Evolutionary conservation across 148 eudicot genomes (phyloP), one percentile per base, ranked within the genome.

Genomic region (Rhododendron ferrugineum): DNA sequence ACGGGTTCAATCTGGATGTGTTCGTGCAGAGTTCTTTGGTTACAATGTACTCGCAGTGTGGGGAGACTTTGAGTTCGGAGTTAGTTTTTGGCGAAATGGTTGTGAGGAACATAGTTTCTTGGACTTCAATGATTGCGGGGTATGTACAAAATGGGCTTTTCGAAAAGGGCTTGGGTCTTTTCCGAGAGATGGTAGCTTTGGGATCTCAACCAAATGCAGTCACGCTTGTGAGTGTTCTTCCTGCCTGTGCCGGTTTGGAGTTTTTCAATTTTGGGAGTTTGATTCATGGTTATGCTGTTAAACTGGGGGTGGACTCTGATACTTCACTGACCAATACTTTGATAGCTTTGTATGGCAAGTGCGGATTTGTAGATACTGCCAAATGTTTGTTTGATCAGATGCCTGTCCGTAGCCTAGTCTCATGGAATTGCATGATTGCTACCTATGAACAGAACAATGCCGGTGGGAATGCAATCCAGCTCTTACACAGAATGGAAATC

Each of bases 401-500:
- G 82, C 28, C 28, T 15, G 79, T 47, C 20, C 76, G 85, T 52
- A 84, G 28, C 85, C 52, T 86, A 49, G 84, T 90, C 46, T 90
- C 91, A 8, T 90, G 90, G 91, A 90, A 82, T 73, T 78, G 87
- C 20, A 86, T 90, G 87, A 85, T 87, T 70, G 84, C 87, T 40
- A 76, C 84, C 30, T 88, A 88, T 86, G 86, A 60, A 28, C 84
- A 86, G 84, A 86, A 86, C 37, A 84, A 84, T 20, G 68, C 52
- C 3, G 28, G 46, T 82, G 84, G 62, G 26, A 46, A 79, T 60
- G 88, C 86, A 36, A 79, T 88, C 44, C 74, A 49, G 75, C 79
- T 82, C 32, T 82, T 88, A 52, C 84, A 23, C 4, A 83, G 52
- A 46, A 83, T 88, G 87, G 76, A 66, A 83, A 16, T 10, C 9